Conservation (phyloP, 1,139 yeast genomes). For the Pichia sp. region DNA sequence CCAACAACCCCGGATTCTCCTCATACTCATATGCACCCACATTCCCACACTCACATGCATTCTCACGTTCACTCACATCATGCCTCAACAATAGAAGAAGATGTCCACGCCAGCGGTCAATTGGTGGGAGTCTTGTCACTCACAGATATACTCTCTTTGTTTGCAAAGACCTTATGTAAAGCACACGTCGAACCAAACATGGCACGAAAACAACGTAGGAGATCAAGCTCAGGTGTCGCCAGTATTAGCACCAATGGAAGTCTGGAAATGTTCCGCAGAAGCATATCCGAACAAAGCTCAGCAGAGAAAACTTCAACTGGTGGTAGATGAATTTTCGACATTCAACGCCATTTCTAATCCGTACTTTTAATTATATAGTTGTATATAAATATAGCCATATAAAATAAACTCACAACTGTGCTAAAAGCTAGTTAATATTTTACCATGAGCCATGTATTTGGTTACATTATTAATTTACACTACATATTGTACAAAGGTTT, state of each 20-base stretch:
- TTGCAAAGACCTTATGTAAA: constrained; percentile 68
- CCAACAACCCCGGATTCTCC: constrained; percentile 14
- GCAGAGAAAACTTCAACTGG: constrained; percentile 2
- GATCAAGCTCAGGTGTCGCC: constrained; percentile 44
- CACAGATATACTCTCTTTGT: constrained; percentile 78
- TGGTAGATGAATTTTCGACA: background rate
- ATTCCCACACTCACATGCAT: constrained; percentile 9
- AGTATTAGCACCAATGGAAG: constrained; percentile 30
- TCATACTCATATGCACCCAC: constrained; percentile 10
- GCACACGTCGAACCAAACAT: constrained; percentile 67
- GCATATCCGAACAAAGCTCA: constrained; percentile 21
- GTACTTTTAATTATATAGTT: background rate
- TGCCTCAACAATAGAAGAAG: constrained; percentile 13
- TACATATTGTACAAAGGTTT: background rate
- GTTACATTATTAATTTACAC: background rate
- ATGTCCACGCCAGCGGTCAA: constrained; percentile 53
- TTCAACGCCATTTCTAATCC: background rate
- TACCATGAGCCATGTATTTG: background rate
- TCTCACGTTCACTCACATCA: constrained; percentile 8
- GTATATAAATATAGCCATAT: background rate
- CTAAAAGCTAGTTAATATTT: background rate
- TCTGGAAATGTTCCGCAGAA: constrained; percentile 34
- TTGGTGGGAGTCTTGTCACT: constrained; percentile 86
- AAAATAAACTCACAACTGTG: background rate
- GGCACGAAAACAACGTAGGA: constrained; percentile 85